Evolutionary conservation across 371 early-diverging fungal genomes (phyloP), one percentile per base, ranked within the genome.

Genomic region (Sporodiniella umbellata): DNA sequence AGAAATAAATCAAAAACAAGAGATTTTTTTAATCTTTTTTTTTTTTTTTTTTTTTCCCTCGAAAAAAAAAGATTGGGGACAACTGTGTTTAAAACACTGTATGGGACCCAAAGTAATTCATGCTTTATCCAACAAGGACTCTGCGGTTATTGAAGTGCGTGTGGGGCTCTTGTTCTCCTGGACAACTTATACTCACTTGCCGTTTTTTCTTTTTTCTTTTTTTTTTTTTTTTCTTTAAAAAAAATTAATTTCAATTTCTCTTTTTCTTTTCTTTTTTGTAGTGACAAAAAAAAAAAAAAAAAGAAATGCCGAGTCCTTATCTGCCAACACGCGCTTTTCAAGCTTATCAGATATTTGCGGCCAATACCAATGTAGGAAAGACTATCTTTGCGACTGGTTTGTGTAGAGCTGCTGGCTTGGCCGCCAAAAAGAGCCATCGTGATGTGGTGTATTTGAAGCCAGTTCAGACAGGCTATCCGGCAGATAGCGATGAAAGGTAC

Each of bases 321-420:
- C 58, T 66, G 18, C 80, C 81, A 3, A 74, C 81, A 12, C 58
- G 81, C 50, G 72, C 82, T 42, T 83, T 85, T 62, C 83, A 85
- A 58, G 79, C 82, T 11, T 83, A 83, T 62, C 83, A 84, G 53
- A 71, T 89, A 49, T 89, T 89, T 68, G 80, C 87, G 2, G 86
- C 90, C 37, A 92, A 92, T 61, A 92, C 93, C 3, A 83, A 89
- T 62, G 85, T 90, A 28, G 93, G 93, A 30, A 92, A 92, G 73
- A 92, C 93, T 1, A 71, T 92, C 23, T 69, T 86, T 47, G 84
- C 88, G 8, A 76, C 90, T 1, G 87, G 86, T 23, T 68, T 85
- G 21, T 76, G 78, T 35, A 66, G 83, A 30, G 80, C 81, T 5
- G 83, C 84, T 7, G 75, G 78, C 8, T 48, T 73, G 10, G 62